Base-by-base conservation (phyloP, 2,329 filamentous ascomycete species). In the Hypoxylon rubiginosum region DNA sequence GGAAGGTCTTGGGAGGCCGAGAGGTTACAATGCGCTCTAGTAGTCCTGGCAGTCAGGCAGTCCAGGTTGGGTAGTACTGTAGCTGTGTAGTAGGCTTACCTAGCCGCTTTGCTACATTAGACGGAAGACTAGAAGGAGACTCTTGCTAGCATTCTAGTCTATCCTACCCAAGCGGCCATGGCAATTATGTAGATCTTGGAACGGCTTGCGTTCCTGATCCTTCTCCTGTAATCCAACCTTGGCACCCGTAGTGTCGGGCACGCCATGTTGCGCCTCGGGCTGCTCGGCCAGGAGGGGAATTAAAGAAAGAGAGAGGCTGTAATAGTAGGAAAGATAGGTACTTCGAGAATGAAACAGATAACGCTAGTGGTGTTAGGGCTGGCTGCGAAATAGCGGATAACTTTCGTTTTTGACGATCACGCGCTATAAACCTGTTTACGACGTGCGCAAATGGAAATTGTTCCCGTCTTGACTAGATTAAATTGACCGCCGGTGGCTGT, bases 241-340 rank as follows among this genome's bases (percentile, higher is more conserved):
- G 61, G 67, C 67, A 59, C 50, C 67, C 67, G 36, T 62, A 50
- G 58, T 48, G 61, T 69, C 64, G 67, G 67, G 57, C 57, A 69
- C 64, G 62, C 59, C 48, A 63, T 59, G 53, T 54, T 50, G 55
- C 63, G 54, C 30, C 46, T 67, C 60, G 60, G 58, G 58, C 50
- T 62, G 19, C 60, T 43, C 39, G 39, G 39, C 7, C 17, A 43
- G 39, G 39, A 43, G n/a, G 13, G 21, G 21, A 4, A 13, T 7
- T 8, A 21, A 21, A 10, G 17, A 21, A 24, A 24, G 21, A 24
- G 21, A 52, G 13, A 59, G 62, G 57, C 64, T 62, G 57, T 57
- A 62, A 13, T 48, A 62, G n/a, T n/a, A n/a, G n/a, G n/a, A n/a
- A n/a, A n/a, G n/a, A n/a, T n/a, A 62, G 51, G 4, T 28, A 32